Evolutionary conservation across 495 filamentous ascomycete species (phyloP), one percentile per base, ranked within the genome.

Genomic region (Schizothecium vesticola): DNA sequence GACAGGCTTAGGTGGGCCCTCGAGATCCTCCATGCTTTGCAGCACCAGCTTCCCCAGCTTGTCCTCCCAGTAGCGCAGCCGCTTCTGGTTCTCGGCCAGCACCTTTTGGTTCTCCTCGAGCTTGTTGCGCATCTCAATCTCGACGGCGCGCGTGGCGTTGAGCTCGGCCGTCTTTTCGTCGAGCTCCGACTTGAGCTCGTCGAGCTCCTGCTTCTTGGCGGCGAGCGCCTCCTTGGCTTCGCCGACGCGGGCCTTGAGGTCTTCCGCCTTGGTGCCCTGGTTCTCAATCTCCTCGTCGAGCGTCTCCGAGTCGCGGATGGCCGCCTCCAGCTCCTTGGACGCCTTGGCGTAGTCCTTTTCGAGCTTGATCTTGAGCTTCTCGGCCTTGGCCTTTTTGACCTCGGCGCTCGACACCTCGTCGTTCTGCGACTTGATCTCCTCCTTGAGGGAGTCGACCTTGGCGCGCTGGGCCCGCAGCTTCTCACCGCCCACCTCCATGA

Each of bases 51-150:
- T 97, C 70, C 84, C 83, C 8, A 96, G 81, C 82, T 97, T 97
- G 64, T 96, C 91, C 26, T 92, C 83, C 92, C 93, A 97, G 81
- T 96, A 91, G 28, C 82, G 84, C 19, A 90, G 81, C 21, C 91
- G 87, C 79, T 92, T 94, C 75, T 97, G 90, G 79, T 95, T 94
- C 69, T 99, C 95, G 9, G 80, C 75, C 24, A 97, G 85, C 12
- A 89, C 86, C 78, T 97, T 99, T 70, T 97, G 92, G 79, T 93
- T 94, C 76, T 98, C 94, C 74, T 98, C 92, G 21, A 98, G 87
- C 78, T 96, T 95, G 78, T 97, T 97, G 63, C 93, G 92, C 93
- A 97, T 97, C 77, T 98, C 95, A 68, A 99, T 97, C 79, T 98
- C 96, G 19, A 90, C 84, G 3, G 92, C 94, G 0, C 95, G 88